Evolutionary conservation across 2,329 filamentous ascomycete genomes (phyloP).

Genomic region (Penicillium sp.): DNA sequence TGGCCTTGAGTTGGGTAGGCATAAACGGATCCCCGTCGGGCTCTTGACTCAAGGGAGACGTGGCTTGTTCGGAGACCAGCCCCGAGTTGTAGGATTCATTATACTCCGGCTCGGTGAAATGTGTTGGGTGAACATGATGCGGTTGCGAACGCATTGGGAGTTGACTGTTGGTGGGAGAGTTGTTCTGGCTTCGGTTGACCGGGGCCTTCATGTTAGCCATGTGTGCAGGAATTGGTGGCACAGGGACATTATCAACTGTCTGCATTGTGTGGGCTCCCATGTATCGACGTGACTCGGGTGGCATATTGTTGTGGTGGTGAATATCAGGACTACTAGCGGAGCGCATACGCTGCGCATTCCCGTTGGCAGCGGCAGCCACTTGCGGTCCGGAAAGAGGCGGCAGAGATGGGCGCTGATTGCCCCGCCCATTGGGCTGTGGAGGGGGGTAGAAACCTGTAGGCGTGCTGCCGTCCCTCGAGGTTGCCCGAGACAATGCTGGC

Average conservation of each 20-base stretch:
- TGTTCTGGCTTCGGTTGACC: slow-evolving; percentile 76
- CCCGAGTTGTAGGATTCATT: slow-evolving; percentile 31
- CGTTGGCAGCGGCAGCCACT: slow-evolving; percentile 55
- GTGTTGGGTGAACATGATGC: slow-evolving; percentile 45
- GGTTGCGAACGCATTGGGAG: slow-evolving; percentile 62
- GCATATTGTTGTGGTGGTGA: slow-evolving; percentile 59
- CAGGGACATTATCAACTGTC: slow-evolving; percentile 61
- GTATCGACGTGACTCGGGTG: slow-evolving; percentile 48
- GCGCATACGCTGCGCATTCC: slow-evolving; percentile 68
- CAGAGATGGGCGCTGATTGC: slow-evolving; percentile 71
- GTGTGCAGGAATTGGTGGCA: slow-evolving; percentile 75
- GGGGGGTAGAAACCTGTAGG: slow-evolving; percentile 63
- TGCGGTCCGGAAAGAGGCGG: slow-evolving; percentile 64
- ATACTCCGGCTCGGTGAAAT: slow-evolving; percentile 44
- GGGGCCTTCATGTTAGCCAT: slow-evolving; percentile 60
- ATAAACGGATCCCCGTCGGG: slow-evolving; percentile 46
- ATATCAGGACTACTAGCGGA: slow-evolving; percentile 97
- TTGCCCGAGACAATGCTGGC: slow-evolving; percentile 77
- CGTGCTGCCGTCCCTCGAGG: slow-evolving; percentile 74
- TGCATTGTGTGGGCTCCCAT: slow-evolving; percentile 58
- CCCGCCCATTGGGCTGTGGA: slow-evolving; percentile 61
- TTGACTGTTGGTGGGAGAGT: slow-evolving; percentile 70
- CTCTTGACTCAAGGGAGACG: slow-evolving; percentile 36
- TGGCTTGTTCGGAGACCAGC: slow-evolving; percentile 31
- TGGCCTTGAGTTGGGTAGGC: slow-evolving; percentile 86